Evolutionary conservation across 345 rosid genomes (phyloP).

Genomic region (Stellera chamaejasme): DNA sequence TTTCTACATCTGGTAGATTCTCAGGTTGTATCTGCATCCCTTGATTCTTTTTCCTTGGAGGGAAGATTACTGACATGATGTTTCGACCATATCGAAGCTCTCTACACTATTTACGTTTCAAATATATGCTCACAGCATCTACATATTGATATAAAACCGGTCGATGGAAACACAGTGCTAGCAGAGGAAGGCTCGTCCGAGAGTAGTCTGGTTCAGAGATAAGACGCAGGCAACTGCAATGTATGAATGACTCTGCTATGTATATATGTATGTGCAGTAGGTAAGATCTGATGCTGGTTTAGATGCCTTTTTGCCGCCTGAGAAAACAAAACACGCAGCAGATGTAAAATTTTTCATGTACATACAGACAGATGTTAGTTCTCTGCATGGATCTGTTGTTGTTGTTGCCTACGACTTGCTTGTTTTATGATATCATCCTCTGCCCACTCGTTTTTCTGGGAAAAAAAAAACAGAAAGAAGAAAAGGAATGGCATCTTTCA

Average conservation of each 20-base stretch:
- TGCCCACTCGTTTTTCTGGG: background rate
- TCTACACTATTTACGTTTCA: slow-evolving; percentile 11
- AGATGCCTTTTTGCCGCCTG: too few relatives aligned
- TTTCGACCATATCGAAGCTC: slow-evolving; percentile 10
- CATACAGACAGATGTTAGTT: background rate
- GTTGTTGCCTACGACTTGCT: background rate
- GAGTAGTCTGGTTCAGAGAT: background rate
- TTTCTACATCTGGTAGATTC: slow-evolving; percentile 7
- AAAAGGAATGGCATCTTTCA: too few relatives aligned
- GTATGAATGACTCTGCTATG: slow-evolving; percentile 1
- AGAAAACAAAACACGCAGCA: too few relatives aligned
- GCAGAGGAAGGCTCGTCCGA: slow-evolving; percentile 2
- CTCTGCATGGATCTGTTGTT: background rate
- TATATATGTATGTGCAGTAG: slow-evolving; percentile 20
- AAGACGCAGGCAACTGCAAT: slow-evolving; percentile 11
- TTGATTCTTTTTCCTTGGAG: slow-evolving; percentile 10
- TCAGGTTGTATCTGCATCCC: slow-evolving; percentile 1
- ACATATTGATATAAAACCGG: slow-evolving; percentile 4
- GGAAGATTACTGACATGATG: slow-evolving; percentile 10
- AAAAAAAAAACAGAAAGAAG: too few relatives aligned
- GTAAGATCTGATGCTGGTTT: slow-evolving; percentile 1
- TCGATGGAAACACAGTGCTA: slow-evolving; percentile 1
- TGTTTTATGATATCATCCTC: too few relatives aligned
- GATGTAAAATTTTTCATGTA: background rate
- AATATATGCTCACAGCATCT: slow-evolving; percentile 6